Base-by-base conservation (phyloP, 2,329 filamentous ascomycete genomes). In the Beauveria australis region DNA sequence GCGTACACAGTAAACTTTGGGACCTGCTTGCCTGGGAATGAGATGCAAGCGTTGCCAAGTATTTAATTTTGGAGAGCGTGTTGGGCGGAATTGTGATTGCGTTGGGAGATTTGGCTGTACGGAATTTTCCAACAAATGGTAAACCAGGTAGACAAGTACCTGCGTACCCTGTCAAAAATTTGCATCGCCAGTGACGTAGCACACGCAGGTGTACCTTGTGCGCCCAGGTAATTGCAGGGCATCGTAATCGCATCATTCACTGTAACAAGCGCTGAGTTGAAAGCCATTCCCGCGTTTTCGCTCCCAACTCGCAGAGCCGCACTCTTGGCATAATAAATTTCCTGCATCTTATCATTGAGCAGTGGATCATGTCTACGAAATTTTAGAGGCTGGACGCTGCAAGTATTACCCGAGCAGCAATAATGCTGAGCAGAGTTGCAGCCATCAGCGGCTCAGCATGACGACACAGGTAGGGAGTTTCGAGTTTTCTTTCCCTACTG, bases 31-130 rank as follows among this genome's bases (percentile, higher is more conserved):
- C 49, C n/a, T 22, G 18, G 28, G 3, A 37, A 37, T 52, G 10
- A 33, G 37, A 24, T 9, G 3, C 24, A 54, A 26, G 40, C 2
- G 40, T 26, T 22, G 44, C 44, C 44, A 26, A 18, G 22, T 24
- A 16, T 26, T 24, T 47, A 37, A 37, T 37, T 37, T 37, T 6
- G 14, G 33, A 16, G 33, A 37, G 33, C 33, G 30, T 53, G 56
- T 59, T 54, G 49, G 49, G 58, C 48, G 22, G 19, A 19, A 19
- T 22, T 18, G 53, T 49, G 40, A 60, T 53, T 60, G 58, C 58
- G 58, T 60, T 60, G 58, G 58, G 58, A 60, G 49, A 60, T 37
- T 37, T 37, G 58, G 18, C 14, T 12, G 2, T 43, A 46, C 18
- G 19, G 43, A 37, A 37, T 16, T 37, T 37, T 37, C 33, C 33